phyloP scores from a whole-genome alignment of 306 rosid species.

The Malus asiatica region DNA sequence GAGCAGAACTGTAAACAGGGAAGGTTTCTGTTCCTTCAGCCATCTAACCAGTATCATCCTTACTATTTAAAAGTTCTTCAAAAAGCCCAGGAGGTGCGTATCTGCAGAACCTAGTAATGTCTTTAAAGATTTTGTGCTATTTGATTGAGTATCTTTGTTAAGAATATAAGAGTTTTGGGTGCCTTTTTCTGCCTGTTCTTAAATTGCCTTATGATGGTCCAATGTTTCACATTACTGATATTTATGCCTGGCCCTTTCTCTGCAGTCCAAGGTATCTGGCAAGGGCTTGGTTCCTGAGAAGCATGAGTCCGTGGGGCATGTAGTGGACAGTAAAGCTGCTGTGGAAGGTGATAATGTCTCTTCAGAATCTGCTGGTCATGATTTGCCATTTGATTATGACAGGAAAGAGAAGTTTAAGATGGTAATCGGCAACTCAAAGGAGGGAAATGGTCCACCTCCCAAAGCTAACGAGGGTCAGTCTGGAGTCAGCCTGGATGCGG shows the following conservation, averaged over 20 bases:
- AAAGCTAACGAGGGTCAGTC: constrained; percentile 35
- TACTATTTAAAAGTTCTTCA: constrained; percentile 62
- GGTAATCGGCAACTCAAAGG: constrained; percentile 53
- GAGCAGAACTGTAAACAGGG: constrained; percentile 75
- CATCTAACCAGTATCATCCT: constrained; percentile 63
- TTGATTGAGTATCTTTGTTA: neutral
- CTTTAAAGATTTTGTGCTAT: neutral
- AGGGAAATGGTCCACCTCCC: constrained; percentile 43
- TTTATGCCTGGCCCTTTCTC: neutral
- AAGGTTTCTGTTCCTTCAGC: constrained; percentile 77
- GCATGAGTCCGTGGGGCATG: constrained; percentile 27
- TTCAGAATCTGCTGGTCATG: constrained; percentile 38
- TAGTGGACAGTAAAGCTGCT: constrained; percentile 35
- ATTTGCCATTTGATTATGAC: constrained; percentile 40
- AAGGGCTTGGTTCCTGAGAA: constrained; percentile 33
- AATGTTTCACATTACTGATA: neutral
- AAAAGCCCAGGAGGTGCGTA: constrained; percentile 50
- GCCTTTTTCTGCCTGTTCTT: neutral
- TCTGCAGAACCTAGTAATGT: constrained; percentile 5
- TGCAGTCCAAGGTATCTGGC: constrained; percentile 46
- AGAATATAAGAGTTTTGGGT: neutral
- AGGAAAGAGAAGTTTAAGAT: constrained; percentile 72
- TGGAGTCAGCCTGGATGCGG: constrained; percentile 43
- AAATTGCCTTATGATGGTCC: neutral
- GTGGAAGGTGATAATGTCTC: constrained; percentile 34